Evolutionary conservation across 257 asterid genomes (phyloP).

Genomic region (Plectranthus barbatus): DNA sequence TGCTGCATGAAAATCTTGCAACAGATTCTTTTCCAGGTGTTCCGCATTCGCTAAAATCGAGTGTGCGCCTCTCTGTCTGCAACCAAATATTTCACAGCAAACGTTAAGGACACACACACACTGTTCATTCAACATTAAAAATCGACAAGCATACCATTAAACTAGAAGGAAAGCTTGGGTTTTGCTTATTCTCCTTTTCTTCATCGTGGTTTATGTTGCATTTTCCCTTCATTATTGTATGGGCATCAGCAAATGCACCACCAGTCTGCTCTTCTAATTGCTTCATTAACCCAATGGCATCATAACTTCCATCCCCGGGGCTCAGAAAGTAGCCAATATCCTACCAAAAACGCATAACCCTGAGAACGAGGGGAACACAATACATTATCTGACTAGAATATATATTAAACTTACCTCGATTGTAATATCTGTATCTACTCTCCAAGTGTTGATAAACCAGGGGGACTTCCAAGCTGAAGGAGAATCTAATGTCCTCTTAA

Average conservation of each 20-base stretch:
- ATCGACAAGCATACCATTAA: conserved; percentile 33
- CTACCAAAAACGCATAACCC: conserved; percentile 30
- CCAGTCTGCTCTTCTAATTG: conserved; percentile 92
- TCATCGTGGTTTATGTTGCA: conserved; percentile 8
- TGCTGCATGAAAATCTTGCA: conserved; percentile 26
- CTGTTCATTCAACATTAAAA: no score
- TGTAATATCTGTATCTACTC: conserved; percentile 74
- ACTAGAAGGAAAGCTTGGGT: conserved; percentile 25
- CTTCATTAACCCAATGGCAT: conserved; percentile 89
- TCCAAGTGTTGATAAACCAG: conserved; percentile 69
- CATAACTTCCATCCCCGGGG: conserved; percentile 79
- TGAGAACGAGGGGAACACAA: background rate
- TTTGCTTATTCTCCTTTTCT: conserved; percentile 27
- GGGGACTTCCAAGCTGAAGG: conserved; percentile 99
- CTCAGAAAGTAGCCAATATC: conserved; percentile 70
- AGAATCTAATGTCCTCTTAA: conserved; percentile 73
- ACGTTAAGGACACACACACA: no score
- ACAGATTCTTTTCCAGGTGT: conserved; percentile 60
- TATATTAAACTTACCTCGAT: conserved; percentile 60
- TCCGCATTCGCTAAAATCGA: conserved; percentile 88
- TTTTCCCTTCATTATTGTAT: conserved; percentile 60
- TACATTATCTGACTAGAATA: background rate
- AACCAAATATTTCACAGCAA: no score
- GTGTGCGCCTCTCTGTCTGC: conserved; percentile 78
- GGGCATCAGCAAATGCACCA: conserved; percentile 85